These are phyloP conservation scores for Penicillium hesseltinei DNA, from an alignment of 2,329 filamentous ascomycete genomes.

Conservation along the genomic window DNA sequence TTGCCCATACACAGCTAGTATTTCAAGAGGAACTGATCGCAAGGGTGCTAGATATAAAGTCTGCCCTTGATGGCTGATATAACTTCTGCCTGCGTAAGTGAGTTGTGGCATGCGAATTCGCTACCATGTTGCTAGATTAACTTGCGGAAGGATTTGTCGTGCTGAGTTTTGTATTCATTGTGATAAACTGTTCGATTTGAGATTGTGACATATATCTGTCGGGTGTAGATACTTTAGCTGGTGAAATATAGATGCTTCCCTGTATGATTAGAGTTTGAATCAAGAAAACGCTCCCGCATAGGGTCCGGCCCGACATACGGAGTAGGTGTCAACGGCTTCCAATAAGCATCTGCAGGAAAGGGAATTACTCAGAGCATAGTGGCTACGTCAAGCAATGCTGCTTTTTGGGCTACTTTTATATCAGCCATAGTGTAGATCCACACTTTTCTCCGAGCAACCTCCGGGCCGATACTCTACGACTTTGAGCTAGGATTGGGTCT, in stretches of 20 bases:
- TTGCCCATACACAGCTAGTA: background rate
- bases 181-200: too few relatives aligned
- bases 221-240: background rate
- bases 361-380: too few relatives aligned
- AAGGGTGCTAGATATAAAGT: constrained; percentile 1
- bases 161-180: background rate
- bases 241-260: background rate
- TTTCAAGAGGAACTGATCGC: constrained; percentile 14
- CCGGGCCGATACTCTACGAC: background rate
- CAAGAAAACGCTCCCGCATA: background rate
- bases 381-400: background rate
- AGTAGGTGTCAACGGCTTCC: background rate
- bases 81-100: constrained; percentile 15
- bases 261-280: background rate
- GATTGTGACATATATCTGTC: background rate
- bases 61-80: background rate
- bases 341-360: background rate
- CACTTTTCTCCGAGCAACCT: background rate
- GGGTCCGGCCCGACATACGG: background rate
- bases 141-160: too few relatives aligned
- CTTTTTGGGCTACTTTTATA: background rate
- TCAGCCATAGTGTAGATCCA: background rate
- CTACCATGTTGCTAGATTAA: background rate
- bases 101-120: background rate
- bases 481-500: too few relatives aligned